Percentiles rank a stretch among this genome's conserved stretches.
These are phyloP conservation scores for Boletus subparvulus DNA, from an alignment of 768 basidiomycete species.

Conservation along the genomic window DNA sequence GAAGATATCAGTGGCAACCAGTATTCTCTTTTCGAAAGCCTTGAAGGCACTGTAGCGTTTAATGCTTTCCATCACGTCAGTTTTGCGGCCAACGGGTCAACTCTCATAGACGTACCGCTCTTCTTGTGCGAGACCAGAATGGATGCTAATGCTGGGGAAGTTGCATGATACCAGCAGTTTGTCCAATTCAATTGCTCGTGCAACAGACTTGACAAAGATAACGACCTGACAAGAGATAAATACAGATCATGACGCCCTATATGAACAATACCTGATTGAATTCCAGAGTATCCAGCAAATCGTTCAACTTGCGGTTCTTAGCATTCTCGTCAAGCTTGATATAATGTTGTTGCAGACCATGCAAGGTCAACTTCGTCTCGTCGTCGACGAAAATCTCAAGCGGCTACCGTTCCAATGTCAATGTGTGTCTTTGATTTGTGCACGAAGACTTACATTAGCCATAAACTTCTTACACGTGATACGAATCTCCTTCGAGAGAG, in stretches of 20 bases:
- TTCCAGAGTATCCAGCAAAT: slow-evolving; percentile 91
- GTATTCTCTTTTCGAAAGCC: slow-evolving; percentile 97
- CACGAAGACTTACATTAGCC: slow-evolving; percentile 74
- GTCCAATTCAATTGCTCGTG: slow-evolving; percentile 94
- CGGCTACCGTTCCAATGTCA: slow-evolving; percentile 54
- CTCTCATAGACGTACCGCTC: slow-evolving; percentile 69
- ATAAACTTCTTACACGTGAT: slow-evolving; percentile 99
- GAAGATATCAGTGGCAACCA: slow-evolving; percentile 99
- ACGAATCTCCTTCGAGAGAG: slow-evolving; percentile 94
- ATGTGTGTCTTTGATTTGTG: neutral
- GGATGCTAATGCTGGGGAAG: slow-evolving; percentile 97
- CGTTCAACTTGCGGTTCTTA: slow-evolving; percentile 97
- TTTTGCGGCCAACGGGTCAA: neutral
- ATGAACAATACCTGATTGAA: slow-evolving; percentile 71
- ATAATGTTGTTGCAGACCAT: slow-evolving; percentile 98
- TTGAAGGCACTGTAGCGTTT: slow-evolving; percentile 97
- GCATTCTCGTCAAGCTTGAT: slow-evolving; percentile 93
- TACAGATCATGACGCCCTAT: neutral
- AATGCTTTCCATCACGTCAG: slow-evolving; percentile 54
- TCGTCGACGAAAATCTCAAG: slow-evolving; percentile 99
- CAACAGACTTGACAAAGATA: slow-evolving; percentile 98
- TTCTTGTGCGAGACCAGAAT: slow-evolving; percentile 91
- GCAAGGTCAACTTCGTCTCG: slow-evolving; percentile 96
- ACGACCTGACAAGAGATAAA: slow-evolving; percentile 66
- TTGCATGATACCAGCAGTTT: slow-evolving; percentile 95